A percentile compares a stretch with the other conserved stretches of the same genome.
These are phyloP conservation scores for Aspergillus novofumigatus DNA, from an alignment of 2,329 filamentous ascomycete species.

Conservation along the genomic window DNA sequence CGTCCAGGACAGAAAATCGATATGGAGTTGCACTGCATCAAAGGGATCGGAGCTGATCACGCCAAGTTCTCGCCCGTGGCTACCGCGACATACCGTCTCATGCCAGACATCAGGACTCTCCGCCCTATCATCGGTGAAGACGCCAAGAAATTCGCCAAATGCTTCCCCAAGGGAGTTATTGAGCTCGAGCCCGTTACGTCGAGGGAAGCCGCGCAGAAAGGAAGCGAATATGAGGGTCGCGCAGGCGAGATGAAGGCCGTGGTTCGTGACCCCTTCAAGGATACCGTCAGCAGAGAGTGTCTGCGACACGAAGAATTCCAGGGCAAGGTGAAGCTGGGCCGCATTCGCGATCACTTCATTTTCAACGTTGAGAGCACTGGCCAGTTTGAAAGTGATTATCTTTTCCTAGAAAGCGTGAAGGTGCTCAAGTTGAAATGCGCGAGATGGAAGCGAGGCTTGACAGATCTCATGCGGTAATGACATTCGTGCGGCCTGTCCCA, in stretches of 20 bases:
- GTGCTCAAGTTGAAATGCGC: conserved; percentile 78
- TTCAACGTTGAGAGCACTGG: conserved; percentile 93
- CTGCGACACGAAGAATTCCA: conserved; percentile 89
- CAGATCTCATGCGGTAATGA: conserved; percentile 38
- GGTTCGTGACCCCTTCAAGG: conserved; percentile 81
- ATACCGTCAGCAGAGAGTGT: conserved; percentile 91
- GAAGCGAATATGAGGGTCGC: conserved; percentile 66
- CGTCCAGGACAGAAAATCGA: conserved; percentile 84
- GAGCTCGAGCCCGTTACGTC: conserved; percentile 67
- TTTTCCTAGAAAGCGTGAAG: conserved; percentile 87
- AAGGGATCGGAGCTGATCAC: conserved; percentile 90
- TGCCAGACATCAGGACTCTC: conserved; percentile 81
- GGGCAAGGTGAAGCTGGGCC: conserved; percentile 88
- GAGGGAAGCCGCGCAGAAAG: conserved; percentile 57
- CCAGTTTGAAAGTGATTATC: conserved; percentile 87
- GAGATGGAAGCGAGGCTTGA: conserved; percentile 43
- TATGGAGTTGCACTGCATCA: conserved; percentile 87
- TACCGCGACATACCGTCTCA: conserved; percentile 84
- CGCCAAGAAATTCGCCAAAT: conserved; percentile 81
- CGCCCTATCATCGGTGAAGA: conserved; percentile 80
- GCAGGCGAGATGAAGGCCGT: conserved; percentile 83
- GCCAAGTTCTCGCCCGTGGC: conserved; percentile 96
- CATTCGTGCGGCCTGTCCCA: conserved; percentile 3
- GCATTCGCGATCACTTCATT: conserved; percentile 93
- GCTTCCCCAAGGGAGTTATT: conserved; percentile 88